Evolutionary conservation across 2,329 filamentous ascomycete species (phyloP), one percentile per base, ranked within the genome.

Genomic region (Tolypocladium tundrense): DNA sequence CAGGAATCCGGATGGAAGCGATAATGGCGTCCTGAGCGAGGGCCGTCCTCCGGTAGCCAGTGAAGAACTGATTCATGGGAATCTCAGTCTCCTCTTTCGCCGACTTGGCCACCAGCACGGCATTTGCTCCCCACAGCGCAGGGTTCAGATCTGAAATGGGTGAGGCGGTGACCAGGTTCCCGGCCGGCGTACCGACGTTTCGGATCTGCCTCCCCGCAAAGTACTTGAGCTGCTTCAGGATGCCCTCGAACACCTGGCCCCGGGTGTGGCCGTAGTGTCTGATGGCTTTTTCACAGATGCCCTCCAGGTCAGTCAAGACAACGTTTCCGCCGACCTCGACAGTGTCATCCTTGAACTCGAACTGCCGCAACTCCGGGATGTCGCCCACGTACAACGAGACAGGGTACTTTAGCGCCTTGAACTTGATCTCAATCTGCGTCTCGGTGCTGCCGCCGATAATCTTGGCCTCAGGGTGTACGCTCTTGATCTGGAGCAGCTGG

Each of bases 371-470:
- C 73, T 97, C 94, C 1, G 90, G 78, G 59, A 99, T 96, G 67
- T 99, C 94, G 13, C 93, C 92, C 11, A 97, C 89, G 64, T 88
- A 97, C 0, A 99, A 89, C 0, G 92, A 97, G 1, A 90, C 85
- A 4, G 88, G 87, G 69, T 97, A 97, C 65, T 91, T 83, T 78
- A 96, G 84, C 1, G 88, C 91, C 76, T 97, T 97, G 82, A 99
- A 97, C 73, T 96, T 97, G 75, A 95, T 89, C 74, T 99, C 94
- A 60, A 99, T 97, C 73, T 97, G 94, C 0, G 93, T 97, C 72
- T 99, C 94, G 2, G 92, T 96, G 70, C 91, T 96, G 60, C 94
- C 94, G 54, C 91, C 93, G 60, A 99, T 96, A 60, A 99, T 85
- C 73, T 97, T 99, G 5, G 93, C 91, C 33, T 87, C 85, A 0